Conservation (phyloP, 306 rosid species). For the Potentilla sterilis region DNA sequence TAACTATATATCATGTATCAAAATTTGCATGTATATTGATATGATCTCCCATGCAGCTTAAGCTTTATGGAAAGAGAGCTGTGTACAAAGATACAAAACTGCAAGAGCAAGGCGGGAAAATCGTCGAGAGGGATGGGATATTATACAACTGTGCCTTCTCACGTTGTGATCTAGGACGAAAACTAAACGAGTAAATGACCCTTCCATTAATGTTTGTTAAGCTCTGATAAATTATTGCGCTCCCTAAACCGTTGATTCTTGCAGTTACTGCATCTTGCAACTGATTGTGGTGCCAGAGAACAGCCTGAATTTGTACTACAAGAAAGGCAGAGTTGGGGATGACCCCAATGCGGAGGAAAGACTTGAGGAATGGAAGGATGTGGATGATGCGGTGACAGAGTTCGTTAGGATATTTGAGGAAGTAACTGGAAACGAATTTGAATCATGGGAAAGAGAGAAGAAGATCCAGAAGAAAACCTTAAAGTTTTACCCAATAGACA, state of each 20-base stretch:
- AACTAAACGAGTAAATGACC: constrained; percentile 63
- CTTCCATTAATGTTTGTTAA: not conserved
- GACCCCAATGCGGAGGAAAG: constrained; percentile 76
- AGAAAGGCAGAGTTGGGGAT: constrained; percentile 77
- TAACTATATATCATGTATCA: not conserved
- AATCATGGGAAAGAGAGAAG: constrained; percentile 81
- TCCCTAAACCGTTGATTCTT: constrained; percentile 25
- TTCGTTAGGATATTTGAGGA: constrained; percentile 74
- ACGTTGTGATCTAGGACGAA: constrained; percentile 64
- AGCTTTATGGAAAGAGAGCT: constrained; percentile 80
- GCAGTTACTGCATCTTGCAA: constrained; percentile 77
- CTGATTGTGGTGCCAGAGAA: constrained; percentile 58
- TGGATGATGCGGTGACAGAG: constrained; percentile 51
- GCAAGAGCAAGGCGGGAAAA: constrained; percentile 64
- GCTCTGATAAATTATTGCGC: not conserved
- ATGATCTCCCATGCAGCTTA: constrained; percentile 51
- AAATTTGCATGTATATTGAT: not conserved
- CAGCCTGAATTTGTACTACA: constrained; percentile 55
- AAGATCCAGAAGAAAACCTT: constrained; percentile 66
- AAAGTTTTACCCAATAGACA: constrained; percentile 72
- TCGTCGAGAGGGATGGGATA: constrained; percentile 64
- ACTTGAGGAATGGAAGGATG: constrained; percentile 54
- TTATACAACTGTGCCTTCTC: constrained; percentile 81
- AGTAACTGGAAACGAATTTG: constrained; percentile 71
- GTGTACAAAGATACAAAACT: constrained; percentile 66